These are phyloP conservation scores for Venturia carpophila DNA, from an alignment of 2,329 filamentous ascomycete genomes.

Conservation along the genomic window DNA sequence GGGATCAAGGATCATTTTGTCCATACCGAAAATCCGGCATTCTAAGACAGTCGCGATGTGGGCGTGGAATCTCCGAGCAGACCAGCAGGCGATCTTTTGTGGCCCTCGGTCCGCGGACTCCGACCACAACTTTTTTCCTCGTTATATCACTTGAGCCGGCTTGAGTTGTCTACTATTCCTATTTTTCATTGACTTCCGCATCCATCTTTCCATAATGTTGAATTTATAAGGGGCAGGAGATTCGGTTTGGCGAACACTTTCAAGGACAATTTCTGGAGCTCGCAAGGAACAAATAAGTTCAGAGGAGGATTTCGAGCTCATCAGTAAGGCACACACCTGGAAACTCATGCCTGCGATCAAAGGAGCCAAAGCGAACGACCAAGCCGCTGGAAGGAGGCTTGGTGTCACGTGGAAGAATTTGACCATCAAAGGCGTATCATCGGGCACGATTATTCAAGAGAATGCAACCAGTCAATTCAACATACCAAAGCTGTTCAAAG, in stretches of 20 bases:
- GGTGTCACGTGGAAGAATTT: constrained; percentile 59
- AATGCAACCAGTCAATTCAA: constrained; percentile 28
- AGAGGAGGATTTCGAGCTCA: neutral
- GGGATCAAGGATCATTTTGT: too few relatives aligned
- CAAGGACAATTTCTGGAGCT: neutral
- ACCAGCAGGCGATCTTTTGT: neutral
- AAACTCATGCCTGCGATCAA: constrained; percentile 1
- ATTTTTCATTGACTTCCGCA: neutral
- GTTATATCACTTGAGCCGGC: neutral
- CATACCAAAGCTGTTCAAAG: constrained; percentile 38
- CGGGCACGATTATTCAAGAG: constrained; percentile 55
- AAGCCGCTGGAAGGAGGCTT: constrained; percentile 52
- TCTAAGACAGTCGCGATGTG: neutral
- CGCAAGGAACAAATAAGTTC: neutral
- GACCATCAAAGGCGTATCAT: constrained; percentile 53
- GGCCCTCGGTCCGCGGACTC: neutral
- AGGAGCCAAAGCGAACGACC: neutral
- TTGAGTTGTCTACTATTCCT: neutral
- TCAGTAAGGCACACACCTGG: neutral
- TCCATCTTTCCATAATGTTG: neutral
- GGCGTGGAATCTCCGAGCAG: neutral
- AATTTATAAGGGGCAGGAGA: neutral
- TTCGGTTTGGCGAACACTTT: neutral
- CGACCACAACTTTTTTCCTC: neutral
- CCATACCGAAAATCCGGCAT: neutral